Evolutionary conservation across 140 eudicot species (phyloP).

Genomic region (Flaveria floridana): DNA sequence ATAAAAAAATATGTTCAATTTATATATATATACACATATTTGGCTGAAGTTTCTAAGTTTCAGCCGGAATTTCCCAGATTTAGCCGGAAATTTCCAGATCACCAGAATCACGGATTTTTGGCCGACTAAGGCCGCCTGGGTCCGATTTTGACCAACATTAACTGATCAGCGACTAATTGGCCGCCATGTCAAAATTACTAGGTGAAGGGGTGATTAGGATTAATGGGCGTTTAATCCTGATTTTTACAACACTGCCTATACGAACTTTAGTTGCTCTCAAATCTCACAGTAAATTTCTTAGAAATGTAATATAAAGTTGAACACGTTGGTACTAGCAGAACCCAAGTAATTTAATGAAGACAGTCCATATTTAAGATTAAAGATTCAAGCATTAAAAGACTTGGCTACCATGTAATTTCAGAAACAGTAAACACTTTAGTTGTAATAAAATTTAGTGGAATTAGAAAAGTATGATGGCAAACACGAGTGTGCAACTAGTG

Average conservation of each 20-base stretch:
- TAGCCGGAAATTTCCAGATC: too few relatives aligned
- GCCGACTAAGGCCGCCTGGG: too few relatives aligned
- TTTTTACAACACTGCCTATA: not conserved
- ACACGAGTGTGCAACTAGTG: not conserved
- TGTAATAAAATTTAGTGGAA: not conserved
- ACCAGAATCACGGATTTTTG: too few relatives aligned
- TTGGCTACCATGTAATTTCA: slow-evolving; percentile 11
- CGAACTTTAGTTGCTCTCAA: slow-evolving; percentile 12
- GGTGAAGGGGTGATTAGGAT: too few relatives aligned
- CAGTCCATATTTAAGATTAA: not conserved
- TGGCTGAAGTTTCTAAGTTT: too few relatives aligned
- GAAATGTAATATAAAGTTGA: not conserved
- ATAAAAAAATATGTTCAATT: too few relatives aligned
- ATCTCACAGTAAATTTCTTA: not conserved
- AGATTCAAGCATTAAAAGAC: not conserved
- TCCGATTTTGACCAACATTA: too few relatives aligned
- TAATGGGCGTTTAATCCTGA: too few relatives aligned
- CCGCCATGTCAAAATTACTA: too few relatives aligned
- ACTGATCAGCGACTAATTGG: too few relatives aligned
- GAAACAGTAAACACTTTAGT: not conserved
- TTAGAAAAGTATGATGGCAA: not conserved
- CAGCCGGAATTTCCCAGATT: too few relatives aligned
- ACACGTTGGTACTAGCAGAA: not conserved
- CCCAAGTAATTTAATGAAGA: not conserved
- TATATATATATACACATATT: too few relatives aligned